Evolutionary conservation across 768 basidiomycete genomes (phyloP).

Genomic region (Russula griseocarnosa): DNA sequence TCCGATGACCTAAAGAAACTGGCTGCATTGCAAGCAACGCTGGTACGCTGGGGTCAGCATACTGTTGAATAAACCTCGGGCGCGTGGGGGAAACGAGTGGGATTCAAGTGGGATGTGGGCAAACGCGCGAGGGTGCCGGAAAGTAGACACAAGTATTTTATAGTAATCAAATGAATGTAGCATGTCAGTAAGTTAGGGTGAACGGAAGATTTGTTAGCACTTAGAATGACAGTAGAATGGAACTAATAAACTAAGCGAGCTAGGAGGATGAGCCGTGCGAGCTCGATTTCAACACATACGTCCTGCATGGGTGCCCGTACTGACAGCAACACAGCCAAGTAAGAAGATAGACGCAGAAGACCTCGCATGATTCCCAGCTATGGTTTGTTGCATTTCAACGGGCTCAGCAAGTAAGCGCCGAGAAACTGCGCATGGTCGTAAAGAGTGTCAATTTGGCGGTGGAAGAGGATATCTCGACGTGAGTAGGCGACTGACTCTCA

Average conservation of each 20-base stretch:
- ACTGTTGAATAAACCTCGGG: no score
- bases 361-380: constrained; percentile 86
- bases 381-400: constrained; percentile 90
- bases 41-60: constrained; percentile 45
- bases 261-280: no score
- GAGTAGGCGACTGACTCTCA: constrained; percentile 20
- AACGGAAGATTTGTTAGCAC: no score
- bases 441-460: constrained; percentile 81
- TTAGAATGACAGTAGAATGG: no score
- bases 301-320: neutral
- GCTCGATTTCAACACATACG: no score
- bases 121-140: no score
- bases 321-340: constrained; percentile 49
- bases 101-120: no score
- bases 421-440: constrained; percentile 84
- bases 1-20: constrained; percentile 92
- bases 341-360: constrained; percentile 88
- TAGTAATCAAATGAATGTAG: no score
- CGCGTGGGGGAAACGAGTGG: no score
- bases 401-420: constrained; percentile 85
- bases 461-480: constrained; percentile 57
- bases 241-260: no score
- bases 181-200: no score
- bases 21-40: constrained; percentile 56
- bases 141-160: no score